Conservation (phyloP, 805 yeast species). For the Kuraishia hungarica region DNA sequence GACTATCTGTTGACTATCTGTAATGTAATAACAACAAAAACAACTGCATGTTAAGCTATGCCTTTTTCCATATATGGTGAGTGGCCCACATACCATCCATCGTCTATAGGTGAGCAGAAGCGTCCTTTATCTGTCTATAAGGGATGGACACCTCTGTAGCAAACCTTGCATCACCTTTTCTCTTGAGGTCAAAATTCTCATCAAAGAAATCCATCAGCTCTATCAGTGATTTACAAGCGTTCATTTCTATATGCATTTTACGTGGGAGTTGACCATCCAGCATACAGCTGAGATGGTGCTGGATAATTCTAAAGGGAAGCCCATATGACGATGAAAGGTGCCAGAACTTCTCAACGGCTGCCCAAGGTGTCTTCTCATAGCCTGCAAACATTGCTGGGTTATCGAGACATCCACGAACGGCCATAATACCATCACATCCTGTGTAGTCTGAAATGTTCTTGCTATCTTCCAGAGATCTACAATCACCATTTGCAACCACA, state of each 20-base stretch:
- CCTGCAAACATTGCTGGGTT: conserved; percentile 91
- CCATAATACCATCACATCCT: conserved; percentile 89
- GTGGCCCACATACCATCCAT: too few relatives aligned
- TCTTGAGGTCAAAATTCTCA: conserved; percentile 48
- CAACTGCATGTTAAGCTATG: neutral
- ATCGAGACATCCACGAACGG: conserved; percentile 78
- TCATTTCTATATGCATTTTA: conserved; percentile 49
- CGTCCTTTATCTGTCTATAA: conserved; percentile 20
- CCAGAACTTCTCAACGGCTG: conserved; percentile 78
- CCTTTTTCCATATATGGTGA: too few relatives aligned
- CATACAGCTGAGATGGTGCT: conserved; percentile 89
- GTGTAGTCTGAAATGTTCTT: conserved; percentile 52
- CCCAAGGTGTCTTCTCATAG: conserved; percentile 73
- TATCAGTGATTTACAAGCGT: conserved; percentile 45
- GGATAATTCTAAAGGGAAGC: conserved; percentile 72
- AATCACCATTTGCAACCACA: conserved; percentile 97
- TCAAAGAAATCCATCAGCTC: conserved; percentile 85
- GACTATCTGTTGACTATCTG: neutral
- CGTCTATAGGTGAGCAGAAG: conserved; percentile 16
- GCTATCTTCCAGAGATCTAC: conserved; percentile 63
- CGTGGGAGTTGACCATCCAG: conserved; percentile 45
- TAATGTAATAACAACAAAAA: neutral
- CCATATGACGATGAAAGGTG: conserved; percentile 74
- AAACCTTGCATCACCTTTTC: conserved; percentile 65
- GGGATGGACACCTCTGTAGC: conserved; percentile 32